A percentile compares a stretch with the other conserved stretches of the same genome.
Evolutionary conservation across 176 grass and related monocot genomes (phyloP).

Genomic region (Oryza longistaminata): DNA sequence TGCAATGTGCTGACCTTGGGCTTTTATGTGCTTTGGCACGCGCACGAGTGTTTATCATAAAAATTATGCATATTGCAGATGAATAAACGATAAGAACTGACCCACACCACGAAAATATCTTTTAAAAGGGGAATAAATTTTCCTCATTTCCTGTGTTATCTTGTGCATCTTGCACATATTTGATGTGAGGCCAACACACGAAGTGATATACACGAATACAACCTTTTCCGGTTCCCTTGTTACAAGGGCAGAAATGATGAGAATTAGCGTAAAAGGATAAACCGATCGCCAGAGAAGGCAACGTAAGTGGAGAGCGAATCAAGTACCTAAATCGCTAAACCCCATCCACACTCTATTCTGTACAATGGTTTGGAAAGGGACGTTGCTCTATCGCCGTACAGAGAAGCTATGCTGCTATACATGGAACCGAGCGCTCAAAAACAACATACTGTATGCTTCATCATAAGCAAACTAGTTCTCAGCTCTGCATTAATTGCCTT

Average conservation of each 20-base stretch:
- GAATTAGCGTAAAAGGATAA: background rate
- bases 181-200: background rate
- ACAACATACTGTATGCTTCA: slow-evolving; percentile 26
- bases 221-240: background rate
- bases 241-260: slow-evolving; percentile 1
- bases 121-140: background rate
- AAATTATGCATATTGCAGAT: background rate
- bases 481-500: slow-evolving; percentile 58
- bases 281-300: slow-evolving; percentile 6
- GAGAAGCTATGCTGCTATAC: slow-evolving; percentile 39
- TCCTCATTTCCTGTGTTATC: background rate
- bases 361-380: slow-evolving; percentile 46
- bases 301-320: slow-evolving; percentile 38
- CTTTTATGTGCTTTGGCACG: no score
- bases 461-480: slow-evolving; percentile 22
- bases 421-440: slow-evolving; percentile 13
- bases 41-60: background rate
- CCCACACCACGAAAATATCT: background rate
- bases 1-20: no score
- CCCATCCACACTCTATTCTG: slow-evolving; percentile 42
- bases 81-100: background rate
- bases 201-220: slow-evolving; percentile 36
- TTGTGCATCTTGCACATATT: slow-evolving; percentile 7
- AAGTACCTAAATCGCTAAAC: slow-evolving; percentile 48
- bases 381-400: slow-evolving; percentile 28